Base-by-base conservation (phyloP, 345 rosid genomes). In the Salix suchowensis region DNA sequence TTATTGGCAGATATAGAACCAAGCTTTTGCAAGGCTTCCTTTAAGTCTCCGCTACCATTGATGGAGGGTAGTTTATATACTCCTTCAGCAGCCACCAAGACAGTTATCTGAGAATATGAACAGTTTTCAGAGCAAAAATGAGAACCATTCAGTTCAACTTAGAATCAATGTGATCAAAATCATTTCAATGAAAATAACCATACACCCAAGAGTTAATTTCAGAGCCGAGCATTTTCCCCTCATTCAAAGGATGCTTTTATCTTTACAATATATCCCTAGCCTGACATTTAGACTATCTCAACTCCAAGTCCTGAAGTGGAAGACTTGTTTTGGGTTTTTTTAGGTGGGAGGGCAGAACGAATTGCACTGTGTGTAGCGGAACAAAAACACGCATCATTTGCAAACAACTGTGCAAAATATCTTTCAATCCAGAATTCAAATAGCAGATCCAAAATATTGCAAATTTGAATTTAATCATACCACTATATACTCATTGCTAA, bases 21-120 rank as follows among this genome's bases (percentile, higher is more conserved):
- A 4, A 96, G 91, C 84, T 87, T 93, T 80, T 83, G 91, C 81
- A 96, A 76, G 42, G 97, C 96, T 85, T 91, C 94, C 86, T 91
- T 93, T 34, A 96, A 82, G 86, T 91, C 98, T 34, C 46, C 77
- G 46, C 87, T 85, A 23, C 98, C 87, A 50, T 88, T 96, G 64
- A 93, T 88, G 40, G 91, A 62, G 23, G 89, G 93, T 82, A 96
- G 83, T 81, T 92, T 93, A 66, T 88, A 92, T 54, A 84, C 82
- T 78, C 99, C 99, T 75, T 92, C 91, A 54, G 94, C 98, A 82
- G 99, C 99, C 72, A 93, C 94, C 88, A 96, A 78, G 75, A 93
- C 85, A 39, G 99, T 93, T 80, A 92, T 86, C 98, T 96, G 84
- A 62, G 52, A 76, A 65, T 44, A 46, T 18, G 80, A 68, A 78